Conservation (phyloP, 495 filamentous ascomycete genomes). For the Neurospora discreta region DNA sequence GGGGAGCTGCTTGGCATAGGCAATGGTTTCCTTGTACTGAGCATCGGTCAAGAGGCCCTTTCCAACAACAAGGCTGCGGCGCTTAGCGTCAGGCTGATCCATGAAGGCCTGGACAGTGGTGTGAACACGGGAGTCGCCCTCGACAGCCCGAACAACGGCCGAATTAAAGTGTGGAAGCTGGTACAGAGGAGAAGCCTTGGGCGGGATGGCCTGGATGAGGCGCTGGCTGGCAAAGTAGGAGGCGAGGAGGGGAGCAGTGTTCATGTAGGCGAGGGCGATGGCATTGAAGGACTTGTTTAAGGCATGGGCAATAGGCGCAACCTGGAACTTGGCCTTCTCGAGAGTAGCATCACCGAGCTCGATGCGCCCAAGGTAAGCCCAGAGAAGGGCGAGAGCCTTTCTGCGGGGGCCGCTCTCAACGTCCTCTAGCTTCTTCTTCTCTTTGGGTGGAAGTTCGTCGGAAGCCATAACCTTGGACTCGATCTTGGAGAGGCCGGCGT, state of each 20-base stretch:
- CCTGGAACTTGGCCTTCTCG: conserved; percentile 64
- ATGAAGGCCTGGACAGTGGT: conserved; percentile 79
- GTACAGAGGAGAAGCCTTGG: conserved; percentile 73
- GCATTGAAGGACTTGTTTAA: conserved; percentile 78
- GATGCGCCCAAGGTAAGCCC: conserved; percentile 86
- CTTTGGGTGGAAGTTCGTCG: conserved; percentile 45
- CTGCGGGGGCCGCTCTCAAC: conserved; percentile 60
- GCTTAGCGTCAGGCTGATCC: conserved; percentile 60
- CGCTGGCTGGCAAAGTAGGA: conserved; percentile 75
- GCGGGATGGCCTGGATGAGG: conserved; percentile 79
- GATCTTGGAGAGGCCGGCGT: conserved; percentile 64
- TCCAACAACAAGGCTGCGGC: conserved; percentile 56
- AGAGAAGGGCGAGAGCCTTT: conserved; percentile 81
- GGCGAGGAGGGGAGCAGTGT: conserved; percentile 66
- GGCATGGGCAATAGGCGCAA: conserved; percentile 72
- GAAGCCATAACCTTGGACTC: conserved; percentile 64
- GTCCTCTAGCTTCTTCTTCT: conserved; percentile 56
- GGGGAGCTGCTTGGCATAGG: conserved; percentile 72
- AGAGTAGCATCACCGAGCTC: conserved; percentile 60
- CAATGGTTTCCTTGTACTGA: conserved; percentile 65
- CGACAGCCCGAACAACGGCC: conserved; percentile 58
- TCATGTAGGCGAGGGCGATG: conserved; percentile 79
- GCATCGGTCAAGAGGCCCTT: conserved; percentile 59
- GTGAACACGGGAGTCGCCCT: conserved; percentile 67
- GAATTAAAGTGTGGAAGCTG: conserved; percentile 86